Base-by-base conservation (phyloP, 169 alveolate genomes). In the Plasmodium gonderi region DNA sequence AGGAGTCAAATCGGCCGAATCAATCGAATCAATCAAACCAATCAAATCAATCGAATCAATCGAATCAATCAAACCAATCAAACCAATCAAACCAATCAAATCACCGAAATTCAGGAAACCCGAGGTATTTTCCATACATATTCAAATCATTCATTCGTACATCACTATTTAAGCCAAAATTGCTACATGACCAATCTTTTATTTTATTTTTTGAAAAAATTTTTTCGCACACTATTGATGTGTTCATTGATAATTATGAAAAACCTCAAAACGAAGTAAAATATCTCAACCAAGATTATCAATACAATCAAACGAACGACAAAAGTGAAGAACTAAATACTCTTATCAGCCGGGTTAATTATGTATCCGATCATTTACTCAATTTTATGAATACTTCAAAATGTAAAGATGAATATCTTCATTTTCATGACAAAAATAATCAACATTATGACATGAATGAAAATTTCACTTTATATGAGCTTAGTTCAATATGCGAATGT, bases 401-500 rank as follows among this genome's bases (percentile, higher is more conserved):
- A 5, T 1, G n/a, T n/a, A 54, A 44, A 2, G 45, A 45, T n/a
- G 42, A 44, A 54, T 20, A 45, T 20, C 26, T 8, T 23, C 72
- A 29, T n/a, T 60, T 60, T 36, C 72, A 60, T 23, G 60, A 20
- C 23, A 8, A 33, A 29, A 54, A 29, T 4, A 40, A 12, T n/a
- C 45, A 7, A 54, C 12, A 60, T 14, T 20, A 54, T 3, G 47
- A 79, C 42, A 79, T 4, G 64, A 26, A 54, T 12, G 45, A 79
- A n/a, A 38, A 72, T 17, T 72, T 75, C 12, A 87, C 85, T 67
- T 45, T 87, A 11, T 87, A 87, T 9, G 93, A 87, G 14, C 17
- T 87, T 29, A 87, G 93, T 29, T 87, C 93, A 5, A 54, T 87
- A 29, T 87, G 93, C 45, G 93, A 87, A 49, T 87, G 80, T 9